Evolutionary conservation across 2,329 filamentous ascomycete genomes (phyloP), one percentile per base, ranked within the genome.

Genomic region (Mycosphaerella sp.): DNA sequence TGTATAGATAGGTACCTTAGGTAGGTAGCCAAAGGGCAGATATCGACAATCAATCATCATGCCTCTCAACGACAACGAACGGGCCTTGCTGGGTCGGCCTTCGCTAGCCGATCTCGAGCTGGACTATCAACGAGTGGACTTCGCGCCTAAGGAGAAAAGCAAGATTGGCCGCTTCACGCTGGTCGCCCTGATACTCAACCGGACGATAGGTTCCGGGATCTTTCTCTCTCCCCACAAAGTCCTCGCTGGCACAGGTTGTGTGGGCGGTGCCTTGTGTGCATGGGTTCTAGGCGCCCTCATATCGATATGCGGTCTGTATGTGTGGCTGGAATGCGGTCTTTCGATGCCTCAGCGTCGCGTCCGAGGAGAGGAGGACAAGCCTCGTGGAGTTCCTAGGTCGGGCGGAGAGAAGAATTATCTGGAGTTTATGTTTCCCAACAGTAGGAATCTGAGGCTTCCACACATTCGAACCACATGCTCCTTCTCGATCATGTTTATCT

Each of bases 321-420:
- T 69, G 9, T 68, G 65, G 53, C 59, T 76, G 10, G 75, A 77
- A 53, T 73, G 75, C 42, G 74, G 75, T 2, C 66, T 77, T 14
- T 74, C 72, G 27, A 67, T 75, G 25, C 74, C 74, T 9, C 67
- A 73, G 16, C 71, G 71, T 45, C 54, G 34, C 12, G 61, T 66
- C 17, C 67, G 71, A 28, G 61, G 69, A 13, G 70, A 69, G 8
- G 44, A 40, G 8, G 44, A 40, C 17, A 55, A 69, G 9, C 68
- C 72, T 50, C 68, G 70, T 50, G 66, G 65, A 25, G 70, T 75
- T 1, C 73, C 74, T 6, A 66, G 74, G 36, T 73, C 70, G 41
- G 74, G 74, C 2, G 74, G 72, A 17, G 73, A 75, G 45, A 69
- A 75, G 48, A 73, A 75, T 55, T 76, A 75, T 53, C 36, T 48